Conservation (phyloP, 768 basidiomycete species). For the Tricholomella constricta region DNA sequence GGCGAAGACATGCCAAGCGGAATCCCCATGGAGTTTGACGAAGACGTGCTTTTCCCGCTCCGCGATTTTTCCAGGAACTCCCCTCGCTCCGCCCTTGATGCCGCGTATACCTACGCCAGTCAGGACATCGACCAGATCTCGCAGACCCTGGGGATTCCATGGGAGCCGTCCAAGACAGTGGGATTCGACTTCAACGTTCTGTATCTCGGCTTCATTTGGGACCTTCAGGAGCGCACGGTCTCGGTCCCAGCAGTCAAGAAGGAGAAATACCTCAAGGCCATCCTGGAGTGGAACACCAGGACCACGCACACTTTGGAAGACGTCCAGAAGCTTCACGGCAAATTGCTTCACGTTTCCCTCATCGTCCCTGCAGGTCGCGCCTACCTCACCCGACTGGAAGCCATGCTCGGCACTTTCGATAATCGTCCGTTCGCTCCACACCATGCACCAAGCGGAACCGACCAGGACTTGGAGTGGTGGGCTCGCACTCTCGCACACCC, state of each 20-base stretch:
- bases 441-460: slow-evolving; percentile 1
- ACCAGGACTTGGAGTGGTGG: too few relatives aligned
- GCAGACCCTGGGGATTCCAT: slow-evolving; percentile 1
- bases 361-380: slow-evolving; percentile 22
- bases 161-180: slow-evolving; percentile 1
- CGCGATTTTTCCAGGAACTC: slow-evolving; percentile 21
- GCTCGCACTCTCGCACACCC: too few relatives aligned
- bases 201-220: slow-evolving; percentile 7
- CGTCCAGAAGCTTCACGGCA: slow-evolving; percentile 29
- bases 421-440: slow-evolving; percentile 30
- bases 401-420: too few relatives aligned
- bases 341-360: slow-evolving; percentile 26
- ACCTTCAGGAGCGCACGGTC: neutral
- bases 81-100: slow-evolving; percentile 16
- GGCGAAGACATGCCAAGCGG: slow-evolving; percentile 18
- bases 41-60: slow-evolving; percentile 20
- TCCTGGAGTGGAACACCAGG: slow-evolving; percentile 14
- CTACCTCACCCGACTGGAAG: too few relatives aligned
- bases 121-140: slow-evolving; percentile 32
- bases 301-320: slow-evolving; percentile 25
- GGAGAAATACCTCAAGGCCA: slow-evolving; percentile 13
- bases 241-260: neutral
- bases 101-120: slow-evolving; percentile 15
- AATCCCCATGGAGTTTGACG: slow-evolving; percentile 26
- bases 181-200: neutral